Evolutionary conservation across 306 rosid genomes (phyloP), one percentile per base, ranked within the genome.

Genomic region (Dalbergia cultrata): DNA sequence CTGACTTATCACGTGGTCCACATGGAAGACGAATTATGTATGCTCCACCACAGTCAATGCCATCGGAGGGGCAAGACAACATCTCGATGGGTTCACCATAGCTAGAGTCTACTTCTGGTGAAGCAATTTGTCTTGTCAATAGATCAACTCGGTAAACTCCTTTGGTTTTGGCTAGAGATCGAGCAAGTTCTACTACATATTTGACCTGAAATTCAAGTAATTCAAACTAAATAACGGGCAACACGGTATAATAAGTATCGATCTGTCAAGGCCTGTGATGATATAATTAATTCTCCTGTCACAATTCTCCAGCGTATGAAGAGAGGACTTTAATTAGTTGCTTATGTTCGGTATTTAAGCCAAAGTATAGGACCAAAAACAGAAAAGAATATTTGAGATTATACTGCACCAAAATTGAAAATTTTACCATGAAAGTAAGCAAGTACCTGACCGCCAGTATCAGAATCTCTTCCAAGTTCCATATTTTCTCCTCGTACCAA

Each of bases 401-500:
- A 22, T 19, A 66, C 35, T 70, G 49, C 47, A n/a, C 47, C 6
- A 13, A 37, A 75, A 45, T 7, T 22, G 5, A 64, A 80, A 65
- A 18, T 5, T 64, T 35, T 14, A 34, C 60, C 62, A 44, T 33
- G 61, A 60, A 47, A 34, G 37, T 37, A 52, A 61, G 31, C 35
- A 44, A 21, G 21, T 67, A 91, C 97, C 92, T 92, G 97, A 13
- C 97, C 97, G 60, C 97, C 97, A 0, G 97, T 92, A 63, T 92
- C 95, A 56, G 97, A 92, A 79, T 92, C 97, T 82, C 92, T 85
- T 59, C 97, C 97, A 12, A 92, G 95, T 81, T 92, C 95, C 97
- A 92, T 92, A 75, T 92, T 90, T 71, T 92, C 95, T 60, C 95
- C 97, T 71, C 97, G 90, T 35, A 92, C 84, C 88, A 92, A 78